Evolutionary conservation across 768 basidiomycete genomes (phyloP).

Genomic region (Kwoniella europaea): DNA sequence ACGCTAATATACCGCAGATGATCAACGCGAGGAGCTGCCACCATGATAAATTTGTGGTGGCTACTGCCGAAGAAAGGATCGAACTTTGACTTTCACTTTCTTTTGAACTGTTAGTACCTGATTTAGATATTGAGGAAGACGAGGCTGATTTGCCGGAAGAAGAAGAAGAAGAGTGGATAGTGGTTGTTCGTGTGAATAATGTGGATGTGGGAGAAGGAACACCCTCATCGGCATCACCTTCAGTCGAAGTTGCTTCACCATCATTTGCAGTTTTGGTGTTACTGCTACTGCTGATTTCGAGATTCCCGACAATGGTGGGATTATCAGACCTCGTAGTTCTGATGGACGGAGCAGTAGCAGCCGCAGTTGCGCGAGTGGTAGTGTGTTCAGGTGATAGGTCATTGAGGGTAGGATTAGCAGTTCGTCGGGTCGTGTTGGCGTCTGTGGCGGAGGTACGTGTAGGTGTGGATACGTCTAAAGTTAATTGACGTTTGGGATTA

Average conservation of each 20-base stretch:
- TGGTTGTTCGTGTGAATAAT: slow-evolving; percentile 5
- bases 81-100: not conserved
- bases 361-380: not conserved
- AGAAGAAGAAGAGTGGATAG: slow-evolving; percentile 6
- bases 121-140: not conserved
- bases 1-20: slow-evolving; percentile 27
- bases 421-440: slow-evolving; percentile 3
- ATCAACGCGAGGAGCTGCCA: slow-evolving; percentile 48
- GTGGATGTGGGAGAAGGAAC: not conserved
- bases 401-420: not conserved
- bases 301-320: not conserved
- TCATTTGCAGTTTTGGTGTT: not conserved
- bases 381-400: not conserved
- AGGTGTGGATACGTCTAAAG: slow-evolving; percentile 1
- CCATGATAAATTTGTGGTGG: slow-evolving; percentile 42
- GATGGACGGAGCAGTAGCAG: not conserved
- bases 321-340: not conserved
- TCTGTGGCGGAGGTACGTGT: not conserved
- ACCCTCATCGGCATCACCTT: not conserved
- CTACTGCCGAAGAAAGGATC: slow-evolving; percentile 27
- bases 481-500: slow-evolving; percentile 3
- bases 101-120: not conserved
- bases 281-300: slow-evolving; percentile 1
- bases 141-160: not conserved
- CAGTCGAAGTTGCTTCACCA: not conserved